Conservation (phyloP, 352 stramenopile genomes). For the Pythium grandisporangium region DNA sequence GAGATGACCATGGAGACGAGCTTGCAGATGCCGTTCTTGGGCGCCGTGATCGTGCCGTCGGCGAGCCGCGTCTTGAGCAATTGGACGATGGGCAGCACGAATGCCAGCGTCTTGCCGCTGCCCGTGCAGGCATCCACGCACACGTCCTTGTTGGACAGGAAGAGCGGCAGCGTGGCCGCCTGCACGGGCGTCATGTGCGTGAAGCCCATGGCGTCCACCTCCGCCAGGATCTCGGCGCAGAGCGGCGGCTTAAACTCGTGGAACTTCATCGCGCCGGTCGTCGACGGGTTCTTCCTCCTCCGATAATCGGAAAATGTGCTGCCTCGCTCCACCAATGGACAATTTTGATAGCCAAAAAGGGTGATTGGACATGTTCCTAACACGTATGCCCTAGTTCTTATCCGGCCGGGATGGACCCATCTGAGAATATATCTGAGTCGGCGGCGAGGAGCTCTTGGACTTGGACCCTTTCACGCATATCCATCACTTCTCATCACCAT, state of each 20-base stretch:
- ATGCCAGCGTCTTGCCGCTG: conserved; percentile 93
- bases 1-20: conserved; percentile 82
- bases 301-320: too few species aligned
- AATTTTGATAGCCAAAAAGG: too few species aligned
- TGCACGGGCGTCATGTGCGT: conserved; percentile 90
- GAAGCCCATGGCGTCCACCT: conserved; percentile 79
- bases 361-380: too few species aligned
- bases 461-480: too few species aligned
- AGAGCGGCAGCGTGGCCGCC: conserved; percentile 86
- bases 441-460: too few species aligned
- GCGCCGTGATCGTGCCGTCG: conserved; percentile 43
- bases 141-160: conserved; percentile 92
- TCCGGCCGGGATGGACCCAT: too few species aligned
- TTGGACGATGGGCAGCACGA: conserved; percentile 92
- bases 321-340: too few species aligned
- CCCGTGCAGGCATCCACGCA: conserved; percentile 93
- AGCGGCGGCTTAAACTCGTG: conserved; percentile 73
- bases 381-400: too few species aligned
- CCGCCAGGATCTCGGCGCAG: conserved; percentile 56
- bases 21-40: conserved; percentile 53
- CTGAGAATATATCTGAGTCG: too few species aligned
- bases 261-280: conserved; percentile 66
- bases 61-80: conserved; percentile 68
- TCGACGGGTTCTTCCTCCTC: too few species aligned
- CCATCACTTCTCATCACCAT: too few species aligned